Conservation (phyloP, 441 rosid genomes). For the Gossypium gossypioides region DNA sequence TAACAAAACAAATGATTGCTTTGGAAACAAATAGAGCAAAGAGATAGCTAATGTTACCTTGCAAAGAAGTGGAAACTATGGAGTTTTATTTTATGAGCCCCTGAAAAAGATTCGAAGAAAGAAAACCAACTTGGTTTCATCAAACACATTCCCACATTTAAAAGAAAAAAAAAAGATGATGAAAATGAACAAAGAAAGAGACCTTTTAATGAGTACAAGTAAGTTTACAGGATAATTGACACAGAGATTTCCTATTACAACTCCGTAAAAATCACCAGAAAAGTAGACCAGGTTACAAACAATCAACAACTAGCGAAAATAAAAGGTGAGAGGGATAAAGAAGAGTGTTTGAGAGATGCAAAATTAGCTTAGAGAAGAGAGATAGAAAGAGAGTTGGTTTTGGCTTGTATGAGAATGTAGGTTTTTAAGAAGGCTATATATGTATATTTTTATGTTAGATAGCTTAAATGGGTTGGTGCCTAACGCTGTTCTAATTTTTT, state of each 20-base stretch:
- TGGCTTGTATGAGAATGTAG: constrained; percentile 35
- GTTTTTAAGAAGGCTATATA: constrained; percentile 4
- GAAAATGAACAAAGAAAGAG: neutral
- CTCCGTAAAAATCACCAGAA: constrained; percentile 16
- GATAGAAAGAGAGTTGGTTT: constrained; percentile 1
- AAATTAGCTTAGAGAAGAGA: constrained; percentile 9
- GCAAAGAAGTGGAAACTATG: neutral
- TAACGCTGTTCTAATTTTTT: constrained; percentile 20
- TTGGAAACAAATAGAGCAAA: neutral
- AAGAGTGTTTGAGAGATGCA: neutral
- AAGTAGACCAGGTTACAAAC: neutral
- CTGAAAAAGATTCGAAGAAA: constrained; percentile 2
- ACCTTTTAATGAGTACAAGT: neutral
- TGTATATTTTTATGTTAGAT: constrained; percentile 17
- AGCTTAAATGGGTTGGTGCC: constrained; percentile 34
- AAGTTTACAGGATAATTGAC: neutral
- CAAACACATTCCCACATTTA: neutral
- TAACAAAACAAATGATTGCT: neutral
- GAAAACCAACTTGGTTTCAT: neutral
- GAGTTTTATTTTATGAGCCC: constrained; percentile 15
- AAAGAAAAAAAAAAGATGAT: neutral
- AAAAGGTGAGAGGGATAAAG: constrained; percentile 6
- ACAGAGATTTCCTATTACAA: constrained; percentile 23
- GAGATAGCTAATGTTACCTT: constrained; percentile 1
- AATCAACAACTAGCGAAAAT: neutral